Evolutionary conservation across 345 rosid species (phyloP), one percentile per base, ranked within the genome.

Genomic region (Camelina laxa): DNA sequence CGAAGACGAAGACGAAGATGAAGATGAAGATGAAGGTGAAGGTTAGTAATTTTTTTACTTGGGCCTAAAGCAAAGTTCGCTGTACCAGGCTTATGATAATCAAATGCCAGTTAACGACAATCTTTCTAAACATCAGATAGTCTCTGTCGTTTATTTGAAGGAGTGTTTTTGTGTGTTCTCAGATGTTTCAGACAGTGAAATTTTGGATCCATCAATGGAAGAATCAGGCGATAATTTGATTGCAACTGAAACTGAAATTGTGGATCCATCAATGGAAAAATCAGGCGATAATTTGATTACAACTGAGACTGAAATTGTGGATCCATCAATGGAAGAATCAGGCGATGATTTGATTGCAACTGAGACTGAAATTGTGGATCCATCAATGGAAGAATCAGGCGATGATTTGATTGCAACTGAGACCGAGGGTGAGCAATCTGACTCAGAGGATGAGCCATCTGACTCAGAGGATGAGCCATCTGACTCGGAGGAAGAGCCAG

Each of bases 151-250:
- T 55, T 39, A 54, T 15, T 14, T 5, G n/a, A 42, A 42, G 55
- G 50, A 58, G 11, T 19, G 11, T 63, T 55, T 55, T 47, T 64
- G 19, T 65, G 13, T 41, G 27, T 39, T 49, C 27, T 2, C 62
- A 64, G 68, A 33, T 72, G 70, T 54, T 65, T 50, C 87, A 79
- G 95, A 87, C 48, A 86, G 84, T 48, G 93, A 91, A 27, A 27
- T 27, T 27, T 4, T 27, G 30, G 27, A 24, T 24, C 27, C 27
- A 24, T 24, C 27, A 24, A 24, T 24, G 27, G 27, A 24, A 24
- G 27, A 24, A 24, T 24, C 27, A 24, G 4, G 27, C 27, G 27
- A 24, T 24, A 24, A 4, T 24, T 24, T 24, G 27, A 24, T 24
- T 24, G 27, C 27, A 24, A 24, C 27, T 24, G 27, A 24, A 4